Evolutionary conservation across 2,329 filamentous ascomycete species (phyloP).

Genomic region (Alternaria viburni): DNA sequence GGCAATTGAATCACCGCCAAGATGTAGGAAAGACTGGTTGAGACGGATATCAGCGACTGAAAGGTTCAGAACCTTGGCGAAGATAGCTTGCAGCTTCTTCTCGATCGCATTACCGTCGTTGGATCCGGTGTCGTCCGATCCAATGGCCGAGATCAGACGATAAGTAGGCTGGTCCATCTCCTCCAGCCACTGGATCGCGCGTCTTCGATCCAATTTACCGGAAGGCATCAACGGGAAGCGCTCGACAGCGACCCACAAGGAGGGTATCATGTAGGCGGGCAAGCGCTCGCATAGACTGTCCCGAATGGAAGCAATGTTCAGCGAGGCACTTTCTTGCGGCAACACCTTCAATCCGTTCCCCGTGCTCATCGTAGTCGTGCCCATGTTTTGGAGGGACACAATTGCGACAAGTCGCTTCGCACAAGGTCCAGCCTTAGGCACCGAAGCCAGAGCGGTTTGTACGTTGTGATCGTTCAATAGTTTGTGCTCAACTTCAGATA

Average conservation of each 20-base stretch:
- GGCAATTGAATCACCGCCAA: conserved; percentile 46
- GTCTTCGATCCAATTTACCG: conserved; percentile 40
- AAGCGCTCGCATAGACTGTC: conserved; percentile 37
- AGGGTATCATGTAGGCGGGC: conserved; percentile 45
- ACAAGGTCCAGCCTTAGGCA: conserved; percentile 37
- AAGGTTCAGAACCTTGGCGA: conserved; percentile 39
- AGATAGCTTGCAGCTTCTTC: conserved; percentile 37
- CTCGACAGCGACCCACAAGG: conserved; percentile 37
- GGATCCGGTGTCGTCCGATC: conserved; percentile 17
- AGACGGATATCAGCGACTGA: conserved; percentile 34
- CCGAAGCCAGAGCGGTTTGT: conserved; percentile 38
- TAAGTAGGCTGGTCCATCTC: conserved; percentile 38
- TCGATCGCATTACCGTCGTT: conserved; percentile 28
- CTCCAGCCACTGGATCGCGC: conserved; percentile 40
- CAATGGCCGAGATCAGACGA: conserved; percentile 32
- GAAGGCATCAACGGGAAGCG: conserved; percentile 42
- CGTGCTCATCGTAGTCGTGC: not conserved
- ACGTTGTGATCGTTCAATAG: conserved; percentile 39
- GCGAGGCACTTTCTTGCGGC: conserved; percentile 28
- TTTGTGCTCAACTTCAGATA: conserved; percentile 55
- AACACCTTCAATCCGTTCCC: conserved; percentile 22
- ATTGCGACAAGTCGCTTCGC: conserved; percentile 42
- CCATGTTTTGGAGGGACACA: conserved; percentile 30
- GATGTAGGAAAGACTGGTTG: conserved; percentile 43
- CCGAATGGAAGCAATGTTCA: conserved; percentile 31